A percentile compares a stretch with the other conserved stretches of the same genome.
These are phyloP conservation scores for Hericium rajendrae DNA, from an alignment of 768 basidiomycete species.

Conservation along the genomic window DNA sequence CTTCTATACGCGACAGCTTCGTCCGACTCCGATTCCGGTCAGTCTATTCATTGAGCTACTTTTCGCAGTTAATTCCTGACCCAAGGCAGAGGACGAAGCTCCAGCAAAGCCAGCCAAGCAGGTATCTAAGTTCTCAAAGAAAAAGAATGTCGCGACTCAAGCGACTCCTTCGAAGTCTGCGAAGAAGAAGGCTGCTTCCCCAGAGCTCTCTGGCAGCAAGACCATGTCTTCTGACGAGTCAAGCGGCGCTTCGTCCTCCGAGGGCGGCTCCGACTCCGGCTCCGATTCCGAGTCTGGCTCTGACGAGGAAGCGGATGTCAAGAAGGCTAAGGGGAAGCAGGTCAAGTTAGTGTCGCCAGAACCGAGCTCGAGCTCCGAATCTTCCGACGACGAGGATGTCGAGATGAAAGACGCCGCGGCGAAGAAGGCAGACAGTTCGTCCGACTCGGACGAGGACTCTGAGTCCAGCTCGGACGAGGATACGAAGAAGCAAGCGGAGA, in stretches of 20 bases:
- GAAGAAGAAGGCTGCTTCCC: background rate
- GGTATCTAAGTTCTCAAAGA: no score
- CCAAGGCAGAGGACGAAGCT: background rate
- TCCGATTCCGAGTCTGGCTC: constrained; percentile 18
- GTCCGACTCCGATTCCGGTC: background rate
- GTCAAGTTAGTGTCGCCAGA: constrained; percentile 4
- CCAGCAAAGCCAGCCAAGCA: background rate
- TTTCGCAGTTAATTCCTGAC: background rate
- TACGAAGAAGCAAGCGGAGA: constrained; percentile 7
- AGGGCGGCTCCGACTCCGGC: constrained; percentile 12
- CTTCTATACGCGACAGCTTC: background rate
- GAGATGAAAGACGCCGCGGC: background rate
- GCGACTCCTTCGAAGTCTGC: background rate
- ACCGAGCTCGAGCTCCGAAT: constrained; percentile 14
- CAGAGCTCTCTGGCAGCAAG: background rate
- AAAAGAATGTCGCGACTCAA: background rate
- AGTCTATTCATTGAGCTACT: background rate
- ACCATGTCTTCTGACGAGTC: background rate
- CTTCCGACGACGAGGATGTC: constrained; percentile 5
- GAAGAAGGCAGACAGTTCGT: background rate
- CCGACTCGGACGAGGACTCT: constrained; percentile 13
- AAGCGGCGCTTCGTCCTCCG: background rate
- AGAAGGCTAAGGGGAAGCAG: background rate
- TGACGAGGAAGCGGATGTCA: constrained; percentile 11
- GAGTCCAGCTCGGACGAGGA: constrained; percentile 20